A percentile compares a stretch with the other conserved stretches of the same genome.
Conservation (phyloP, 2,329 filamentous ascomycete genomes). For the Orbilia javanica region DNA sequence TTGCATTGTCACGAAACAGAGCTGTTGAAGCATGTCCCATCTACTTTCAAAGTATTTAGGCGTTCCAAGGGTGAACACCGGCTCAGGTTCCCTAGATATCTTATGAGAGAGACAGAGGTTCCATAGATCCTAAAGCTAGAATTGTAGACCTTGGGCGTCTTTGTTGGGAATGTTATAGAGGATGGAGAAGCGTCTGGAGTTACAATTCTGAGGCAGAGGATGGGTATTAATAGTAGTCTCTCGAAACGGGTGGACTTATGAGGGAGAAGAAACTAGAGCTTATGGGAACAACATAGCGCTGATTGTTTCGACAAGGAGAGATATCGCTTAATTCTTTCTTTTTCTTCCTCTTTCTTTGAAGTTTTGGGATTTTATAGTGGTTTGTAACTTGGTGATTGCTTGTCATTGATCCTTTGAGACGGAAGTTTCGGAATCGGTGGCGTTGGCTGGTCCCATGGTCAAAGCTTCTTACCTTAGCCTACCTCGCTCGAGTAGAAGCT, state of each 20-base stretch:
- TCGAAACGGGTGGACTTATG: constrained; percentile 9
- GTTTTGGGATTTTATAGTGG: constrained; percentile 2
- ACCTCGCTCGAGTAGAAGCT: background rate
- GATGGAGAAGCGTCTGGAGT: constrained; percentile 17
- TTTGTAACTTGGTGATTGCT: constrained; percentile 11
- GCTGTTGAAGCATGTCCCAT: background rate
- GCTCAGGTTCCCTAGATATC: background rate
- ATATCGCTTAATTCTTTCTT: constrained; percentile 16
- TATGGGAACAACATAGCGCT: background rate
- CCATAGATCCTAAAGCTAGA: background rate
- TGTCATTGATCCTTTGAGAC: constrained; percentile 30
- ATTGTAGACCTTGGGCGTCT: background rate
- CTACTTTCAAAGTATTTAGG: background rate
- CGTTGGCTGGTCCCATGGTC: background rate
- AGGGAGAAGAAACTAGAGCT: background rate
- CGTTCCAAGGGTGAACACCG: background rate
- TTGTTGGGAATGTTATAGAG: constrained; percentile 14
- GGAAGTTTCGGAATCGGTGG: constrained; percentile 25
- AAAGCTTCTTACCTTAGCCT: constrained; percentile 28
- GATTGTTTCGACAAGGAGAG: constrained; percentile 30
- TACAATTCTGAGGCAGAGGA: constrained; percentile 16
- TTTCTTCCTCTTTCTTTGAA: constrained; percentile 31
- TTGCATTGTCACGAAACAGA: background rate
- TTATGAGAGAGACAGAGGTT: background rate
- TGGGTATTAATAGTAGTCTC: constrained; percentile 29